Conservation (phyloP, 1,139 yeast species). For the Zygosaccharomyces pseudobailii region DNA sequence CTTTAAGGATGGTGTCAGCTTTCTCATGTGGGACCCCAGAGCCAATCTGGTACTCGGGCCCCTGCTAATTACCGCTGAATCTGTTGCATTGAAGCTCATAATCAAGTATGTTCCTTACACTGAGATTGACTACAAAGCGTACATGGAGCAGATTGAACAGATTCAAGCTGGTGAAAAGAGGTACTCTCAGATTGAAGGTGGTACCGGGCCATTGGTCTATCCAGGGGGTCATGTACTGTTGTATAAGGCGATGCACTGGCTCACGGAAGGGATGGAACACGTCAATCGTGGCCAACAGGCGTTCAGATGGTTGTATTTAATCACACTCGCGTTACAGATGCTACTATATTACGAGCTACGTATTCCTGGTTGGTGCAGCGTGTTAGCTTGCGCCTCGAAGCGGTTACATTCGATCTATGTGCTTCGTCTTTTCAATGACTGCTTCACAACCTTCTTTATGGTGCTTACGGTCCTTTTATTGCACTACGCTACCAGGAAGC, state of each 20-base stretch:
- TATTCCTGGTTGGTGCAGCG: slow-evolving; percentile 59
- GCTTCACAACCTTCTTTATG: slow-evolving; percentile 71
- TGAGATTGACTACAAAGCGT: slow-evolving; percentile 86
- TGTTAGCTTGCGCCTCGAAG: slow-evolving; percentile 61
- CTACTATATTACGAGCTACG: slow-evolving; percentile 44
- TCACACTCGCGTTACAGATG: slow-evolving; percentile 50
- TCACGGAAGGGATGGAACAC: slow-evolving; percentile 56
- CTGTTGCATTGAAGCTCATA: slow-evolving; percentile 50
- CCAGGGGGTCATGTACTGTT: slow-evolving; percentile 89
- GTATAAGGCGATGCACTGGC: slow-evolving; percentile 52
- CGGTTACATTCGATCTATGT: slow-evolving; percentile 82
- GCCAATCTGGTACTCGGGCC: slow-evolving; percentile 46
- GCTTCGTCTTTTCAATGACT: slow-evolving; percentile 80
- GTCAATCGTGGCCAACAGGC: slow-evolving; percentile 56
- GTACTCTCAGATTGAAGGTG: slow-evolving; percentile 69
- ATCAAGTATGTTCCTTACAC: slow-evolving; percentile 61
- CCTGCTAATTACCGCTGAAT: slow-evolving; percentile 43
- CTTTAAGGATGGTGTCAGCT: slow-evolving; percentile 40
- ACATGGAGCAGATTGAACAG: slow-evolving; percentile 76
- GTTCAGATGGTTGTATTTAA: slow-evolving; percentile 61
- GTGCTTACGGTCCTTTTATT: slow-evolving; percentile 52
- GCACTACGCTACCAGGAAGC: slow-evolving; percentile 43
- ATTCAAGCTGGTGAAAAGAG: slow-evolving; percentile 65
- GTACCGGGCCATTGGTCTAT: slow-evolving; percentile 88
- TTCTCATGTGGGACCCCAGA: slow-evolving; percentile 46